These are phyloP conservation scores for Zygosaccharomyces sapae DNA, from an alignment of 1,139 yeast genomes.

Conservation along the genomic window DNA sequence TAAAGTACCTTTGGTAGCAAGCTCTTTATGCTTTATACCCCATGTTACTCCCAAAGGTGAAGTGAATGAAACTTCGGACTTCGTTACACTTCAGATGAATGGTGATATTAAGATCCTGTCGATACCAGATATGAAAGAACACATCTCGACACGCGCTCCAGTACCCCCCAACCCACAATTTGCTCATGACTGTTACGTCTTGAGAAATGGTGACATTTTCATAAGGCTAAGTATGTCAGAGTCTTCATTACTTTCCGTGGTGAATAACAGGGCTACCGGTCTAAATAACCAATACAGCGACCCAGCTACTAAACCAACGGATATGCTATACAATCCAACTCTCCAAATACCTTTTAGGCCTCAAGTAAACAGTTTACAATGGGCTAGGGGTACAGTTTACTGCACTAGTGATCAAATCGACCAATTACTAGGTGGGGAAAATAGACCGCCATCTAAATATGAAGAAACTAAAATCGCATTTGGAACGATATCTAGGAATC, in stretches of 20 bases:
- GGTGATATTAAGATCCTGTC: conserved; percentile 46
- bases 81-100: conserved; percentile 41
- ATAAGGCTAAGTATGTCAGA: conserved; percentile 56
- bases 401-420: conserved; percentile 58
- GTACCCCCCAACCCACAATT: conserved; percentile 40
- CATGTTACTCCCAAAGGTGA: conserved; percentile 24
- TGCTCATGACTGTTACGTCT: conserved; percentile 45
- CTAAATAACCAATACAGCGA: conserved; percentile 27
- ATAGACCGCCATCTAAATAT: conserved; percentile 50
- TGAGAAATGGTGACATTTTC: conserved; percentile 71
- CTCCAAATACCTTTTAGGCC: conserved; percentile 76
- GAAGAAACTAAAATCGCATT: conserved; percentile 55
- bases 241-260: conserved; percentile 49
- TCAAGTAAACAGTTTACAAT: conserved; percentile 69
- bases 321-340: conserved; percentile 55
- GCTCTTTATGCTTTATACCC: conserved; percentile 50
- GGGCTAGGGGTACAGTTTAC: conserved; percentile 76
- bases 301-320: conserved; percentile 34
- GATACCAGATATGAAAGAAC: conserved; percentile 52
- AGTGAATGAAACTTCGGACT: conserved; percentile 40
- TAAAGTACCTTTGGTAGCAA: conserved; percentile 50
- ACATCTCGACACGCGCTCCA: conserved; percentile 43
- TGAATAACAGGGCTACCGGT: conserved; percentile 38
- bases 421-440: conserved; percentile 56
- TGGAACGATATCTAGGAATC: conserved; percentile 47